Conservation (phyloP, 2,329 filamentous ascomycete genomes). For the Phialophora chinensis region DNA sequence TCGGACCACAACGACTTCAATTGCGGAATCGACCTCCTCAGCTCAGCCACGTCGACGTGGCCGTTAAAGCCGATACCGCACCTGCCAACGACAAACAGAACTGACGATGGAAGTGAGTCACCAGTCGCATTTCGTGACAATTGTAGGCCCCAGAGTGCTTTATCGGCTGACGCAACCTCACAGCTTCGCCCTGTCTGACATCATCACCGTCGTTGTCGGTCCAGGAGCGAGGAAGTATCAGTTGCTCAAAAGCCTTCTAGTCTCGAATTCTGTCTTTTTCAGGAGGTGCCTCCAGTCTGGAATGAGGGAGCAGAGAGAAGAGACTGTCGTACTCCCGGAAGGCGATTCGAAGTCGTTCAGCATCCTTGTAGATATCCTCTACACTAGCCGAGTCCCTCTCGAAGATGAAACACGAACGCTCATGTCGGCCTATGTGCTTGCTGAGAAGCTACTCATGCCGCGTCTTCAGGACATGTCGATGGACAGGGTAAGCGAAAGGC, state of each 20-base stretch:
- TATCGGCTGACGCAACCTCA: not conserved
- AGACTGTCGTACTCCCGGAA: slow-evolving; percentile 20
- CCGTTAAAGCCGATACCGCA: too few species aligned
- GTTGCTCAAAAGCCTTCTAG: slow-evolving; percentile 18
- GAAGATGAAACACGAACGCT: not conserved
- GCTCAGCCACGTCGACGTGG: not conserved
- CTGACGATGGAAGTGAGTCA: not conserved
- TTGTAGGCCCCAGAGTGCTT: not conserved
- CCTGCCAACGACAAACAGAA: not conserved
- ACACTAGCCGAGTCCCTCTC: not conserved
- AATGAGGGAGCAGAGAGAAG: slow-evolving; percentile 20
- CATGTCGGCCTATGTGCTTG: not conserved
- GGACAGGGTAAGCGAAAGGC: not conserved
- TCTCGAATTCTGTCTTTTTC: slow-evolving; percentile 18
- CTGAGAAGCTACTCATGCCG: not conserved
- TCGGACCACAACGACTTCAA: not conserved
- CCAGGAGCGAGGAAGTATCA: slow-evolving; percentile 5
- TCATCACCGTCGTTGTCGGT: slow-evolving; percentile 29
- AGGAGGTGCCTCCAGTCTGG: slow-evolving; percentile 16
- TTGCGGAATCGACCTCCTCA: not conserved
- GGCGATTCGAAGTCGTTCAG: slow-evolving; percentile 3
- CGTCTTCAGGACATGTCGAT: not conserved
- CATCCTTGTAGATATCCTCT: not conserved
- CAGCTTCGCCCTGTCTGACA: slow-evolving; percentile 5
- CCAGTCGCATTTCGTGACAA: not conserved